Conservation (phyloP, 495 filamentous ascomycete species). For the Penicillium cosmopolitanum region DNA sequence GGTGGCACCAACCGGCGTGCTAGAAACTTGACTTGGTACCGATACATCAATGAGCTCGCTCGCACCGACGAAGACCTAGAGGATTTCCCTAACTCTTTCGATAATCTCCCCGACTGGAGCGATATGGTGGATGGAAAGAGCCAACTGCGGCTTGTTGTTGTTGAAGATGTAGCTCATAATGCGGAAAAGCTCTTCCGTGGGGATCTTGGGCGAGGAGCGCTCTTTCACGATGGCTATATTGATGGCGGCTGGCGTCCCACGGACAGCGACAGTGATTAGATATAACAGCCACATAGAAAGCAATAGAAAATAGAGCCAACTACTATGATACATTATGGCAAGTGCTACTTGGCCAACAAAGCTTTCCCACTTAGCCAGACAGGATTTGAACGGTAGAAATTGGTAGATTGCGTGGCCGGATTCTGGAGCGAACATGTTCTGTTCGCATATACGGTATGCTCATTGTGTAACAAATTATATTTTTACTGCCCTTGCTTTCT, state of each 20-base stretch:
- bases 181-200: conserved; percentile 15
- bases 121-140: conserved; percentile 21
- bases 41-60: conserved; percentile 23
- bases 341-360: too few species aligned
- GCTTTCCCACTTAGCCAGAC: too few species aligned
- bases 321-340: too few species aligned
- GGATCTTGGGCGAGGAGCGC: conserved; percentile 18
- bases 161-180: conserved; percentile 19
- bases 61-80: conserved; percentile 21
- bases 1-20: conserved; percentile 19
- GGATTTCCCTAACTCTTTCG: conserved; percentile 18
- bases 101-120: conserved; percentile 21
- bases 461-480: too few species aligned
- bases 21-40: conserved; percentile 23
- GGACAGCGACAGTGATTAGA: too few species aligned
- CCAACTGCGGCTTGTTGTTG: conserved; percentile 21
- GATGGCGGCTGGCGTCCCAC: conserved; percentile 12
- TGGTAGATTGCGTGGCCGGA: too few species aligned
- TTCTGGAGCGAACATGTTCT: too few species aligned
- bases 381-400: too few species aligned
- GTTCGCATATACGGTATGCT: too few species aligned
- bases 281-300: neutral
- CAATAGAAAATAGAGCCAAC: neutral
- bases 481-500: too few species aligned
- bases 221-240: conserved; percentile 15